Base-by-base conservation (phyloP, 1,284 basidiomycete species). In the Chiua sp. region DNA sequence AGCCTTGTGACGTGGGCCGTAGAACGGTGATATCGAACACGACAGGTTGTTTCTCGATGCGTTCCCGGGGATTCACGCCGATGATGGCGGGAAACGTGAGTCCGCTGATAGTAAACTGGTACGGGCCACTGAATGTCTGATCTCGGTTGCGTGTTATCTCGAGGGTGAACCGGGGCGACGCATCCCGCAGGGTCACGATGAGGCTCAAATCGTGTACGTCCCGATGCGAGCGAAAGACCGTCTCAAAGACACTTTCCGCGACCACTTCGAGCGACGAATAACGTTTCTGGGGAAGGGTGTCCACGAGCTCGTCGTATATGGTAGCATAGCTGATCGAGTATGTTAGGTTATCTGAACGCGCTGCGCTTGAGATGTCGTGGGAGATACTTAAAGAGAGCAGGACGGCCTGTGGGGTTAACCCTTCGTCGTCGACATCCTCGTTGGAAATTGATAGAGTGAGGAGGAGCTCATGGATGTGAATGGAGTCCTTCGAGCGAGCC, bases 311-410 rank as follows among this genome's bases (percentile, higher is more conserved):
- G 50, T 77, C 72, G 42, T 76, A 80, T 8, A 87, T 70, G 2
- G 76, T 72, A 3, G 82, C 82, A 65, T 91, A 90, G 72, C 88
- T 80, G 61, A 91, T 80, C 2, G 87, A 87, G 62, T 82, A 72
- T 1, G 75, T 66, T 6, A 92, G 73, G 63, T 89, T 80, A 69
- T 93, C 91, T 7, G 78, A 75, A 4, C 66, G 66, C 23, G 87
- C 87, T 4, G 88, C 77, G 13, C 69, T 66, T 15, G 79, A 76
- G 20, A 91, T 76, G 65, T 88, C 82, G 64, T 87, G 82, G 18
- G 78, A 74, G 50, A 93, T 80, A 11, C 75, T 73, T 11, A 91
- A 71, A 46, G 85, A 82, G 56, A 91, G 69, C 15, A 78, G 71
- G n/a, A 91, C 77, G 0, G 87, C 85, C 65, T 92, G 90, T 20